Evolutionary conservation across 208 protist genomes (phyloP).

Genomic region (Lotmaria passim): DNA sequence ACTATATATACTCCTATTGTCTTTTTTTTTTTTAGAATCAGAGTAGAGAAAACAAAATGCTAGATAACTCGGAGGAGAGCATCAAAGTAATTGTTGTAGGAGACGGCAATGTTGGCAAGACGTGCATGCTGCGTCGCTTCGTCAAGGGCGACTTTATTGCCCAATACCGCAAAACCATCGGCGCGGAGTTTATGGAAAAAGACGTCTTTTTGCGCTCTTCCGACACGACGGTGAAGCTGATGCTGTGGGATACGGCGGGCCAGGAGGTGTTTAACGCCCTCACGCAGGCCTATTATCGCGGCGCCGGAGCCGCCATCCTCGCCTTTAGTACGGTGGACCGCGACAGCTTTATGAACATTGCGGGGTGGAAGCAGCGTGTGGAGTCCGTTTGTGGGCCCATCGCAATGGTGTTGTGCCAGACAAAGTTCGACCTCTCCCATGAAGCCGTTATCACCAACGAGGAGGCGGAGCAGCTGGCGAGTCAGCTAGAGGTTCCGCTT

Average conservation of each 20-base stretch:
- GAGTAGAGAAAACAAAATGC: conserved; percentile 28
- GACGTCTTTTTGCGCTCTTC: conserved; percentile 70
- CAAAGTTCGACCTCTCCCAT: conserved; percentile 93
- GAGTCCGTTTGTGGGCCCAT: conserved; percentile 83
- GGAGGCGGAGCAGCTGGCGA: conserved; percentile 89
- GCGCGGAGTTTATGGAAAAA: conserved; percentile 94
- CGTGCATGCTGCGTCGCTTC: conserved; percentile 91
- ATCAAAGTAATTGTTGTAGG: conserved; percentile 96
- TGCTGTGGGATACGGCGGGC: conserved; percentile 96
- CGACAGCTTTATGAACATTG: conserved; percentile 86
- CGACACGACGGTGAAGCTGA: conserved; percentile 81
- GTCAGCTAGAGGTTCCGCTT: conserved; percentile 80
- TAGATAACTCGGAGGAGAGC: conserved; percentile 58
- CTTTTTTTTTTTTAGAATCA: neutral
- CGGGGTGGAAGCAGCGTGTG: conserved; percentile 89
- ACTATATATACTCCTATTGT: neutral
- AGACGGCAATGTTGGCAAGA: conserved; percentile 95
- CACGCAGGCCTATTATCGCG: conserved; percentile 94
- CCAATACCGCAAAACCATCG: conserved; percentile 93
- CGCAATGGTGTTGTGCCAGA: conserved; percentile 94
- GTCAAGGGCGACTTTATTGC: conserved; percentile 90
- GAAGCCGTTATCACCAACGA: conserved; percentile 76
- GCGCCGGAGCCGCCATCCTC: conserved; percentile 83
- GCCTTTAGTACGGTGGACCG: conserved; percentile 92
- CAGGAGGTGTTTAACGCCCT: conserved; percentile 94